Evolutionary conservation across 1,284 basidiomycete species (phyloP).

Genomic region (Porogramme epimiltina): DNA sequence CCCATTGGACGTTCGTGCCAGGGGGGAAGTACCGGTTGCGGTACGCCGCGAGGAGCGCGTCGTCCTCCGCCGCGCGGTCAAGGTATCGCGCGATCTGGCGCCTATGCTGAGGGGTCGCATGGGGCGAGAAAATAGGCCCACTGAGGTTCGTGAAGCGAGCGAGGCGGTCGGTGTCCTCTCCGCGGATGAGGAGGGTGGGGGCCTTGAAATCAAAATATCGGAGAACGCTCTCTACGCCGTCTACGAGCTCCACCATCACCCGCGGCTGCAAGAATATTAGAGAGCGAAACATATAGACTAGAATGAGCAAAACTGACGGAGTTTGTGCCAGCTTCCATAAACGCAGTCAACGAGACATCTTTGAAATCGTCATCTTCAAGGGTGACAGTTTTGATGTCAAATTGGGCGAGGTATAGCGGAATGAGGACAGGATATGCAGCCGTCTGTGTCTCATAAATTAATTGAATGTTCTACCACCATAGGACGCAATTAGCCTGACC

Average conservation of each 20-base stretch:
- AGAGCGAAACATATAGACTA: too few species aligned
- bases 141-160: too few species aligned
- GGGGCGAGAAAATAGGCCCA: background rate
- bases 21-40: slow-evolving; percentile 12
- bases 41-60: background rate
- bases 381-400: slow-evolving; percentile 8
- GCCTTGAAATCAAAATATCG: background rate
- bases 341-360: slow-evolving; percentile 29
- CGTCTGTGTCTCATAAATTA: slow-evolving; percentile 27
- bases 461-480: too few species aligned
- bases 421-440: slow-evolving; percentile 46
- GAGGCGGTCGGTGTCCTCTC: background rate
- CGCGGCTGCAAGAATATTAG: slow-evolving; percentile 4
- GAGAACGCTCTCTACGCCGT: background rate
- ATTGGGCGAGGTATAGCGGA: slow-evolving; percentile 42
- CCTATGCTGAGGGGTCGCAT: slow-evolving; percentile 4
- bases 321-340: slow-evolving; percentile 31
- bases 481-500: slow-evolving; percentile 32
- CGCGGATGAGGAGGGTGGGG: slow-evolving; percentile 4
- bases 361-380: background rate
- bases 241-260: slow-evolving; percentile 3
- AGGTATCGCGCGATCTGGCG: slow-evolving; percentile 7
- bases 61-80: background rate
- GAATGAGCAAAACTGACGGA: too few species aligned
- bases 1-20: slow-evolving; percentile 31